These are phyloP conservation scores for Echinosphaeria canescens DNA, from an alignment of 2,329 filamentous ascomycete genomes.

Conservation along the genomic window DNA sequence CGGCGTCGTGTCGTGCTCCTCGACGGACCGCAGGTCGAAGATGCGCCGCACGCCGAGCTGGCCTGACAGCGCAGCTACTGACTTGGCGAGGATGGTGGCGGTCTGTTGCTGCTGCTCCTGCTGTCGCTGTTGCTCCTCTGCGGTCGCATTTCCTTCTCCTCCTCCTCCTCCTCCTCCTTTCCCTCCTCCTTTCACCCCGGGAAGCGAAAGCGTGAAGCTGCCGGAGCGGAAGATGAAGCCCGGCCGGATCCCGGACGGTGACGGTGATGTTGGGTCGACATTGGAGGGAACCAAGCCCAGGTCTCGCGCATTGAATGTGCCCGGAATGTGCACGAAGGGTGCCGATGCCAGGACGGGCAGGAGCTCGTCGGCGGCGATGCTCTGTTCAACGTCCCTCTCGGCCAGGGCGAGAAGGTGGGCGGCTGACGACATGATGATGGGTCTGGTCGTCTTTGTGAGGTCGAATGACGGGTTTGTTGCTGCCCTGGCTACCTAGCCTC, in stretches of 20 bases:
- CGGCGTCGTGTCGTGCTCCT: conserved; percentile 18
- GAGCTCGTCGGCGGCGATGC: conserved; percentile 10
- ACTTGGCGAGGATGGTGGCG: too few species aligned
- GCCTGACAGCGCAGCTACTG: conserved; percentile 14
- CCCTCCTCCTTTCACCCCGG: conserved; percentile 12
- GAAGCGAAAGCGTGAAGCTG: conserved; percentile 16
- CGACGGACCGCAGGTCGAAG: conserved; percentile 25
- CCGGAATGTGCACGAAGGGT: conserved; percentile 22
- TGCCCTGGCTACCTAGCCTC: too few species aligned
- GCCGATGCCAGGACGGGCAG: conserved; percentile 13
- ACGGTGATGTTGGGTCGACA: too few species aligned
- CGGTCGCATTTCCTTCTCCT: too few species aligned
- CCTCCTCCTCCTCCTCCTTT: too few species aligned
- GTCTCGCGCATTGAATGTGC: conserved; percentile 29
- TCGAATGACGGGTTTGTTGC: too few species aligned
- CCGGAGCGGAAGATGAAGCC: conserved; percentile 24
- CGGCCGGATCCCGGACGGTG: conserved; percentile 12
- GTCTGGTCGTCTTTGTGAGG: neutral
- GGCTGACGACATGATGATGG: too few species aligned
- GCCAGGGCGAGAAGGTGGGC: conserved; percentile 15
- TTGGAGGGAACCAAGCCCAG: conserved; percentile 18
- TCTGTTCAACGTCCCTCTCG: conserved; percentile 15
- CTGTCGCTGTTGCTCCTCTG: too few species aligned
- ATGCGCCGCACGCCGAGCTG: conserved; percentile 18
- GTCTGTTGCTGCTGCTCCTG: too few species aligned